Evolutionary conservation across 371 early-diverging fungal species (phyloP), one percentile per base, ranked within the genome.

Genomic region (Actinomortierella ambigua): DNA sequence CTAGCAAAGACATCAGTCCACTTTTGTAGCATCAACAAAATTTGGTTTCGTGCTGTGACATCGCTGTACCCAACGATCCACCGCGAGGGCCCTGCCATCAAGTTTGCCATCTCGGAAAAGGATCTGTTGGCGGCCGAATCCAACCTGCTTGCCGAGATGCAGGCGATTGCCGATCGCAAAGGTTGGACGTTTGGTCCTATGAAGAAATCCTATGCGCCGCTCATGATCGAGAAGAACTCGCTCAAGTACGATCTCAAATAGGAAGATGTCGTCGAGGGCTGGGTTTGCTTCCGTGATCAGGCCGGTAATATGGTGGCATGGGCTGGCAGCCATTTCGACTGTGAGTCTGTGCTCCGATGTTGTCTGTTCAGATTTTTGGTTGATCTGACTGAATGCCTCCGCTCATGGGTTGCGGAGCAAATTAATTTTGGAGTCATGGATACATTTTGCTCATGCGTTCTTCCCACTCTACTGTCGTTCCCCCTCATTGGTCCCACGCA

Each of bases 301-400:
- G 23, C 53, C 18, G 60, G 63, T 3, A 24, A 62, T 1, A 63
- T 66, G 60, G 60, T 73, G 1, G 73, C 73, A 0, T 73, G 73
- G 73, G 73, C 67, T 27, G 73, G 73, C 14, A 56, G 67, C 3
- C 73, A 73, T 28, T 47, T 39, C 18, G 73, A 73, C 52, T 73
- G 69, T 64, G 61, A 64, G 69, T 57, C 11, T 3, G 18, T 13
- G 2, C 1, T 24, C 1, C 5, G 7, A 13, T 18, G 1, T 5
- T 24, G 2, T 3, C n/a, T 24, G 13, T 34, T 26, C n/a, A 44
- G 15, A 14, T 34, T 8, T 24, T 5, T 39, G 23, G 26, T n/a
- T n/a, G n/a, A n/a, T n/a, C n/a, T n/a, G n/a, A n/a, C n/a, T n/a
- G n/a, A n/a, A n/a, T n/a, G n/a, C n/a, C n/a, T n/a, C n/a, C n/a